phyloP scores from a whole-genome alignment of 768 basidiomycete genomes.

The Stropharia rugosoannulata region DNA sequence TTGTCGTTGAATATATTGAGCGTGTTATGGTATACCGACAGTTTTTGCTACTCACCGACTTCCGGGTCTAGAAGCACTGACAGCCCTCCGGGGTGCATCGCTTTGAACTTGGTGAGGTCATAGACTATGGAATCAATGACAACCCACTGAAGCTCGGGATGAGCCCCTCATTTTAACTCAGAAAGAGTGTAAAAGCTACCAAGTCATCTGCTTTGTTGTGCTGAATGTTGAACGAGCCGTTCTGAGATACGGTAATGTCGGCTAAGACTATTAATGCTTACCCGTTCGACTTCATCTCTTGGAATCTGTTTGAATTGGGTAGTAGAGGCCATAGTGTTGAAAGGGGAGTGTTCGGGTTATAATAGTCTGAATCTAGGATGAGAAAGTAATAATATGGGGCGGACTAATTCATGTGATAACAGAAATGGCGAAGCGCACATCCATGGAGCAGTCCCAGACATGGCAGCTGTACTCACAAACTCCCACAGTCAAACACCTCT shows the following conservation, averaged over 20 bases:
- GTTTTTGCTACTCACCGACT: constrained; percentile 48
- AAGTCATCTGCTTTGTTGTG: constrained; percentile 81
- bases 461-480: background rate
- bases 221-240: constrained; percentile 33
- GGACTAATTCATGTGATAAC: constrained; percentile 22
- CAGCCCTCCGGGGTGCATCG: constrained; percentile 80
- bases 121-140: constrained; percentile 84
- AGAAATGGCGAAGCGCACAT: background rate
- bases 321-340: constrained; percentile 25
- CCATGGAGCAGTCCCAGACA: background rate
- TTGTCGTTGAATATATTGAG: background rate
- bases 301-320: constrained; percentile 37
- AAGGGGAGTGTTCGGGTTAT: background rate
- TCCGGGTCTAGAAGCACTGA: constrained; percentile 73
- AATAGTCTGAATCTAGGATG: background rate
- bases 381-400: constrained; percentile 8
- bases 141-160: constrained; percentile 57
- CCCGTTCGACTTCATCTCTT: constrained; percentile 73
- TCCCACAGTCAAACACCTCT: too few relatives aligned
- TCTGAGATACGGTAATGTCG: background rate
- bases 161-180: background rate
- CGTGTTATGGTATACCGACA: background rate
- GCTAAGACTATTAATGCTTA: constrained; percentile 25
- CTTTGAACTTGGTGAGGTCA: constrained; percentile 75
- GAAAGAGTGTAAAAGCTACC: constrained; percentile 29